Percentiles rank a stretch among this genome's conserved stretches.
Evolutionary conservation across 371 early-diverging fungal genomes (phyloP).

Genomic region (Mucor mucedo): DNA sequence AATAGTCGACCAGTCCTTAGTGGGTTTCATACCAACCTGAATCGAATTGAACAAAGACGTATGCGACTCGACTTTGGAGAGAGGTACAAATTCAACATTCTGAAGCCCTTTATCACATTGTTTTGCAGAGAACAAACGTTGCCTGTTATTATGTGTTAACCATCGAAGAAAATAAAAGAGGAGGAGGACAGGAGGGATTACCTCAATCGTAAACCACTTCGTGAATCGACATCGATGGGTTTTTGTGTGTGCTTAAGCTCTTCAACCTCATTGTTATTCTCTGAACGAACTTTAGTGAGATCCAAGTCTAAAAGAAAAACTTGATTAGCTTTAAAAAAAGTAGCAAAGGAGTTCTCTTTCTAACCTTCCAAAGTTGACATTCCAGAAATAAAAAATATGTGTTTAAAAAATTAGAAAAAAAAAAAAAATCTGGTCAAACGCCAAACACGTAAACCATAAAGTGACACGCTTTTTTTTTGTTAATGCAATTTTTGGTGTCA

Average conservation of each 20-base stretch:
- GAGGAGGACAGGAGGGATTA: not conserved
- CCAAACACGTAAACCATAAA: no score
- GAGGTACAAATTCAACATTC: conserved; percentile 22
- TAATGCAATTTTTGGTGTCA: no score
- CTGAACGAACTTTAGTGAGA: not conserved
- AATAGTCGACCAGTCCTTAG: conserved; percentile 40
- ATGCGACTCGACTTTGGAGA: conserved; percentile 16
- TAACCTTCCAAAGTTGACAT: no score
- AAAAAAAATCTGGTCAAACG: no score
- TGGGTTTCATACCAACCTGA: conserved; percentile 37
- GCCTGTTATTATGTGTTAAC: not conserved
- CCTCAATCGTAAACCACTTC: conserved; percentile 25
- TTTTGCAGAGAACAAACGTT: conserved; percentile 13
- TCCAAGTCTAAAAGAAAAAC: no score
- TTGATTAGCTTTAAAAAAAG: no score
- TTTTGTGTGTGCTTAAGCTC: not conserved
- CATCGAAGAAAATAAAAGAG: not conserved
- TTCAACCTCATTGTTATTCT: conserved; percentile 6
- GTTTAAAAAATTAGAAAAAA: no score
- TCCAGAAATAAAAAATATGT: no score
- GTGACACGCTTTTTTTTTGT: no score
- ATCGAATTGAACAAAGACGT: conserved; percentile 27
- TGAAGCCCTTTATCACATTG: conserved; percentile 20
- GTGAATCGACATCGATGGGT: conserved; percentile 15
- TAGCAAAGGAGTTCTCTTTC: not conserved